Conservation (phyloP, 129 eudicot genomes). For the Lactuca saligna region DNA sequence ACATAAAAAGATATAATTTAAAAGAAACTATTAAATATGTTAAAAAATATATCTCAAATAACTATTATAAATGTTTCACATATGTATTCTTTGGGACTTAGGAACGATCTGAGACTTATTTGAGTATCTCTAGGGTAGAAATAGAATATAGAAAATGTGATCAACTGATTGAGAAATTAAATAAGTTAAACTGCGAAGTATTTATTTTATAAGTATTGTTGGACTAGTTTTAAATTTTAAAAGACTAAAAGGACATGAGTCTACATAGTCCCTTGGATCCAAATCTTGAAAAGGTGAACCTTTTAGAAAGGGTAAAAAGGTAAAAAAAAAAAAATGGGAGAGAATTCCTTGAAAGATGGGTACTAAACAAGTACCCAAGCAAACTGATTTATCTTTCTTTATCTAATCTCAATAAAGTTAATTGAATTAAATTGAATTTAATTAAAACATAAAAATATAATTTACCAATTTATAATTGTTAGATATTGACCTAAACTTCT, state of each 20-base stretch:
- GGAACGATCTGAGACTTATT: not conserved
- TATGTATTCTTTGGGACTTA: no score
- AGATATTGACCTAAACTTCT: slow-evolving; percentile 3
- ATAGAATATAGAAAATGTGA: not conserved
- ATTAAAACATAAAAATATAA: not conserved
- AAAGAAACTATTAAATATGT: no score
- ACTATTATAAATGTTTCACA: no score
- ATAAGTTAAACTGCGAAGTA: not conserved
- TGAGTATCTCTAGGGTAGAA: not conserved
- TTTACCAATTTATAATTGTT: slow-evolving; percentile 2
- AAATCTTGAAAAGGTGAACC: slow-evolving; percentile 39
- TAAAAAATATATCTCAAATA: no score
- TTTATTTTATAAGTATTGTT: not conserved
- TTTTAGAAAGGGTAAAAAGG: slow-evolving; percentile 35
- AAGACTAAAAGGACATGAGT: slow-evolving; percentile 30
- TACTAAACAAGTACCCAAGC: slow-evolving; percentile 39
- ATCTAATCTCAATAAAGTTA: slow-evolving; percentile 30
- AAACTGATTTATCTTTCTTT: slow-evolving; percentile 26
- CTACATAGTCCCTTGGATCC: slow-evolving; percentile 35
- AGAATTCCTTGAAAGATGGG: slow-evolving; percentile 34
- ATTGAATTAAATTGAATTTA: not conserved
- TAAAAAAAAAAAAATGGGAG: slow-evolving; percentile 13
- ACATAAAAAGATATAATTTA: no score
- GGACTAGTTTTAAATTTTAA: not conserved
- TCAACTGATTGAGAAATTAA: not conserved